Conservation (phyloP, 2,329 filamentous ascomycete species). For the Paecilomyces dactylethromorphus region DNA sequence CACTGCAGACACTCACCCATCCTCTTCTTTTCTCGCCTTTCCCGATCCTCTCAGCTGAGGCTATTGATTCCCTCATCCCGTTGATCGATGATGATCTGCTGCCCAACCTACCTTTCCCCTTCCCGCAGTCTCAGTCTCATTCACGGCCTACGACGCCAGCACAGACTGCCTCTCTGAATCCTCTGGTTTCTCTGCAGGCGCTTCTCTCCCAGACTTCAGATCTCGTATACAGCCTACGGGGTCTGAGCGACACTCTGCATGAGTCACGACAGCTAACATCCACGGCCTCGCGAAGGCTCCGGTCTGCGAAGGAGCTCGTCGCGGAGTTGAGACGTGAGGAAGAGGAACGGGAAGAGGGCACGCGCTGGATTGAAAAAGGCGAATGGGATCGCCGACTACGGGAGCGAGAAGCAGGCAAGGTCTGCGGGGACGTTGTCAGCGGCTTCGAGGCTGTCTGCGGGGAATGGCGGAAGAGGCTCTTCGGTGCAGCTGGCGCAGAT, state of each 20-base stretch:
- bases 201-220: constrained; percentile 67
- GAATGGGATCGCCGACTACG: constrained; percentile 75
- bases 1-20: constrained; percentile 52
- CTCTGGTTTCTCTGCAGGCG: constrained; percentile 58
- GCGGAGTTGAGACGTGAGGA: constrained; percentile 78
- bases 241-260: constrained; percentile 84
- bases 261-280: constrained; percentile 87
- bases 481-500: constrained; percentile 36
- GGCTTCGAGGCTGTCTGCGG: constrained; percentile 91
- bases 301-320: constrained; percentile 76
- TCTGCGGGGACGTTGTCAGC: constrained; percentile 80
- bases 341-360: constrained; percentile 74
- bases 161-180: constrained; percentile 28
- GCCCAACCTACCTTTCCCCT: constrained; percentile 45
- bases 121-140: constrained; percentile 20
- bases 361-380: constrained; percentile 71
- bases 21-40: constrained; percentile 53
- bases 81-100: constrained; percentile 48
- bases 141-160: constrained; percentile 25
- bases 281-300: constrained; percentile 70
- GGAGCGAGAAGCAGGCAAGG: constrained; percentile 71
- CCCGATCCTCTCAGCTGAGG: constrained; percentile 45
- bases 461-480: constrained; percentile 69
- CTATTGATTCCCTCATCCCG: constrained; percentile 52
- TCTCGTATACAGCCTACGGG: constrained; percentile 72